These are phyloP conservation scores for Candida orba DNA, from an alignment of 805 yeast genomes.

Conservation along the genomic window DNA sequence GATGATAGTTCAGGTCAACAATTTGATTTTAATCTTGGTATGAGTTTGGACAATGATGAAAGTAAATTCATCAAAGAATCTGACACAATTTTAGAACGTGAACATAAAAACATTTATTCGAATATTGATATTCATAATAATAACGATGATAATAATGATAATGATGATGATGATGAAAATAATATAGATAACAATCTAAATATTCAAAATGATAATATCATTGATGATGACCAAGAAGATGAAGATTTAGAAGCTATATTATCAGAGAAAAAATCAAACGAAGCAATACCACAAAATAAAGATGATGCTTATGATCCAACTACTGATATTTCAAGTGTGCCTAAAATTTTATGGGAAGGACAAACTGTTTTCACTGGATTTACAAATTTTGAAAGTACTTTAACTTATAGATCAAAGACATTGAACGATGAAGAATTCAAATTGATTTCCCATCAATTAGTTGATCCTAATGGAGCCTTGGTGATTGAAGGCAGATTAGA, in stretches of 20 bases:
- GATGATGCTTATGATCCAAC: constrained; percentile 18
- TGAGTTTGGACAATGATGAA: constrained; percentile 18
- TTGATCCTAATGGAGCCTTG: constrained; percentile 27
- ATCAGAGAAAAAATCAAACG: constrained; percentile 18
- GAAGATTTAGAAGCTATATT: constrained; percentile 28
- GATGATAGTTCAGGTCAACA: constrained; percentile 25
- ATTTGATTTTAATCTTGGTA: constrained; percentile 26
- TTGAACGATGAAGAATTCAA: constrained; percentile 21
- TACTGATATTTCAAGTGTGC: background rate
- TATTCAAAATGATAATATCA: constrained; percentile 10
- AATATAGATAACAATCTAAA: constrained; percentile 14
- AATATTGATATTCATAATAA: constrained; percentile 11
- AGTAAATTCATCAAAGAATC: constrained; percentile 14
- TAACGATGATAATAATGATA: constrained; percentile 9
- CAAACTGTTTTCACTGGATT: constrained; percentile 42
- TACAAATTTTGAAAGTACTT: constrained; percentile 32
- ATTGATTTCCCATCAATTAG: constrained; percentile 8
- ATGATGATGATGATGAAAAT: constrained; percentile 13
- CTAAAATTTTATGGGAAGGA: constrained; percentile 38
- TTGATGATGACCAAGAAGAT: constrained; percentile 25
- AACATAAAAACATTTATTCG: constrained; percentile 10
- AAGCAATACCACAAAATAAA: background rate
- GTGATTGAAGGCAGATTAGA: constrained; percentile 61
- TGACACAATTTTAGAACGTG: constrained; percentile 9
- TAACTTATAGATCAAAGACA: constrained; percentile 23